Evolutionary conservation across 2,329 filamentous ascomycete species (phyloP), one percentile per base, ranked within the genome.

Genomic region (Cladosporium sp.): DNA sequence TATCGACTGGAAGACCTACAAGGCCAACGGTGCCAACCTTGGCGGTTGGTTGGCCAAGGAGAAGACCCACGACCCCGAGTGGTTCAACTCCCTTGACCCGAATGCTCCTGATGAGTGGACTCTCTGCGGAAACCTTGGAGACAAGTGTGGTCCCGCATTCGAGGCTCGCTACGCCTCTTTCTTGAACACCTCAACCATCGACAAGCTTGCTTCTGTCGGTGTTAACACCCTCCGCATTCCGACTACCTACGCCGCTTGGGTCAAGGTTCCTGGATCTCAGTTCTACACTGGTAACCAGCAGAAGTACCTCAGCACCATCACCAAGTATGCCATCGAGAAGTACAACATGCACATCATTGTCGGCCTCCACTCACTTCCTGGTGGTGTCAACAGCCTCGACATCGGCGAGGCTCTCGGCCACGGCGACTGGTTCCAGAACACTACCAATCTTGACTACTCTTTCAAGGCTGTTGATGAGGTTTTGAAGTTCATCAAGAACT

Each of bases 271-370:
- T 8, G 76, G 76, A 3, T 71, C 68, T 6, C 61, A 73, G 30
- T 67, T 78, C 23, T 77, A 79, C 67, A 66, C 63, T 36, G 77
- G 77, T 26, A 74, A 74, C 28, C 77, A 79, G 64, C 56, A 66
- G 7, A 58, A 66, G 18, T 71, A 73, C 65, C 68, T 79, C n/a
- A 69, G 69, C 48, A 69, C 62, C 1, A 75, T 79, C 43, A 69
- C 75, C 10, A 70, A 71, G 10, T 79, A 79, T 60, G 77, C 77
- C 39, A 79, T 78, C 57, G 65, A 68, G 10, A 75, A 71, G 28
- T 75, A 77, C 65, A 70, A 69, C 53, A 78, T 78, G 76, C 76
- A 78, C 64, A 67, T 78, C 57, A 70, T 78, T 30, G 67, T 78
- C n/a, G 76, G 73, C 21, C 66, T 78, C 8, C 76, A 78, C 67